Evolutionary conservation across 805 yeast species (phyloP), one percentile per base, ranked within the genome.

Genomic region (Hanseniaspora hatyaiensis): DNA sequence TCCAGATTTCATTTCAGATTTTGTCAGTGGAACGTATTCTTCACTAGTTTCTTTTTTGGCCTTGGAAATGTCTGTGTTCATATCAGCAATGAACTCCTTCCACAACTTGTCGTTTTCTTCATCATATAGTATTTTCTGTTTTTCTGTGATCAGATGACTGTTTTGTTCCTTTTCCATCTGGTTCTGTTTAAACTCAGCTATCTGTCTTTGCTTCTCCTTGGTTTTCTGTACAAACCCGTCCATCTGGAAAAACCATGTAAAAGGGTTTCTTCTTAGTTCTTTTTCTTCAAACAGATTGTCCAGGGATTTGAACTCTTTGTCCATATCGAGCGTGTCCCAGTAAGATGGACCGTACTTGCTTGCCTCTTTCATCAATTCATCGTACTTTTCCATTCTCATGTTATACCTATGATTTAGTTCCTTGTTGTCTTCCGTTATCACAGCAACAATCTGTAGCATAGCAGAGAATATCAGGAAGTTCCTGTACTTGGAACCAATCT

Each of bases 401-500:
- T 52, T 37, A 52, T 68, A 64, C 12, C 68, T 57, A 33, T 65
- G 57, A 20, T 66, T 69, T 54, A 72, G 52, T 19, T 67, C 71
- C 6, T 66, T 66, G 24, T 60, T 57, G 12, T 62, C 62, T 32
- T 69, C 65, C 45, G 71, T 66, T 26, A 65, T 59, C 32, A 67
- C 65, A 46, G 69, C 69, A 18, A 73, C 66, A 55, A 70, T 68
- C 52, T 71, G 66, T 8, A 74, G 61, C 54, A 72, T 67, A 0
- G 76, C 69, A 1, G 75, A 70, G 34, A 72, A 68, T 11, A 71
- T 53, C 5, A 74, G 63, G 2, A 72, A 42, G 19, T 42, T 42
- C 19, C 40, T 42, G 20, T 34, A 42, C 20, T 42, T 42, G 13
- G 22, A 24, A 34, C 40, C 33, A 2, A 42, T 42, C 4, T 29